These are phyloP conservation scores for Pseudogymnoascus sp. DNA, from an alignment of 2,329 filamentous ascomycete species.

Conservation along the genomic window DNA sequence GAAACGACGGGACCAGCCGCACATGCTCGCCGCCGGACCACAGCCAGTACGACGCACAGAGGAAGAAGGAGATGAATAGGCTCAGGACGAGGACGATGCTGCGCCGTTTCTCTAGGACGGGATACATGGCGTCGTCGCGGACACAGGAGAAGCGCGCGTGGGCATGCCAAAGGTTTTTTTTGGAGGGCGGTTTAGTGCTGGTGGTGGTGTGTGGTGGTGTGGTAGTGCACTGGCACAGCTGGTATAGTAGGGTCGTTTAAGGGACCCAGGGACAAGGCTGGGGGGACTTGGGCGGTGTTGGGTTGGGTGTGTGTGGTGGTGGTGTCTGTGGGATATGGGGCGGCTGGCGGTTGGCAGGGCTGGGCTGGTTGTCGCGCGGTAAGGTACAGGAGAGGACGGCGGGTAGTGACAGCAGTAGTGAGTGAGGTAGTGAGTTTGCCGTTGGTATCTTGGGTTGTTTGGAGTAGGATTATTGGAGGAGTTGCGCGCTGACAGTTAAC, in stretches of 20 bases:
- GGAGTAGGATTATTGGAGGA: neutral
- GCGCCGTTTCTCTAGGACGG: neutral
- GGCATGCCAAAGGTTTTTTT: neutral
- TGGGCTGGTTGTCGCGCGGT: neutral
- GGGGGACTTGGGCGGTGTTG: neutral
- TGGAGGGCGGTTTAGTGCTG: neutral
- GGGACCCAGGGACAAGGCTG: neutral
- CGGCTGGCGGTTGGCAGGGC: neutral
- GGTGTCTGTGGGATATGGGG: neutral
- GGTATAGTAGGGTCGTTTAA: neutral
- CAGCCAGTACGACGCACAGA: neutral
- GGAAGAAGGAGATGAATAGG: neutral
- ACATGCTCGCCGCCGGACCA: neutral
- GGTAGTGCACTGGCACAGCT: neutral
- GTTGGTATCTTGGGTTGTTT: neutral
- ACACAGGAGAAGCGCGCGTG: neutral
- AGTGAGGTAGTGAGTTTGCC: neutral
- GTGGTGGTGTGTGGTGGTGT: neutral
- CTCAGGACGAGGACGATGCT: neutral
- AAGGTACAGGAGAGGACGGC: neutral
- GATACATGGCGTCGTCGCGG: neutral
- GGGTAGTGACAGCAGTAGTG: neutral
- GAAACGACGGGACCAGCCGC: neutral
- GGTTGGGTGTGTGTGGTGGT: neutral
- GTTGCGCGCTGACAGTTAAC: neutral